Base-by-base conservation (phyloP, 1,284 basidiomycete species). In the Tilletia walkeri region DNA sequence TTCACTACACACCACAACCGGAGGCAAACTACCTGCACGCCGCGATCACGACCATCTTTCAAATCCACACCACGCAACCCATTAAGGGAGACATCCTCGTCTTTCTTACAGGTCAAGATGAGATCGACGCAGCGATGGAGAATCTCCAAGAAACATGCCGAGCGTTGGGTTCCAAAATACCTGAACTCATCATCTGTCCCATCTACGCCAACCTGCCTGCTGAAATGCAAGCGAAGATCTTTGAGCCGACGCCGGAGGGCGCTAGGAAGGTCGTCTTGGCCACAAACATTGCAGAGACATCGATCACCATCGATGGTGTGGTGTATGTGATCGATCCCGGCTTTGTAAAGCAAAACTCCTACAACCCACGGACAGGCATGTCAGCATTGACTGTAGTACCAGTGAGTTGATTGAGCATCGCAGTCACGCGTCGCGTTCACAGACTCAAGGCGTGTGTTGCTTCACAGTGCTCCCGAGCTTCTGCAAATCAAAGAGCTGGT, bases 171-270 rank as follows among this genome's bases (percentile, higher is more conserved):
- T 96, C 97, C 86, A 97, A 97, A 86, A 92, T 99, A 54, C 89
- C 90, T 7, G 96, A 99, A 81, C 88, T 99, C 68, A 90, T 99
- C 70, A 89, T 99, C 67, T 97, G 94, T 81, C 96, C 96, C 0
- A 98, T 99, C 76, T 99, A 99, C 82, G 95, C 96, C 73, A 98
- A 97, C 83, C 85, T 99, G 45, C 96, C 96, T 0, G 95, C 92
- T 76, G 96, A 99, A 74, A 94, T 98, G 94, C 96, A 99, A 84
- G 92, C 94, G 47, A 97, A 97, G 86, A 99, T 99, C 74, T 99
- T 99, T 84, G 96, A 99, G 84, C 95, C 95, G 1, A 99, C 96
- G 6, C 95, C 96, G 0, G 91, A 93, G 70, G 94, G 94, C 10
- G 93, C 96, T 18, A 87, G 96, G 69, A 99, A 99, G 85, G 87